Percentiles rank a stretch among this genome's conserved stretches.
phyloP scores from a whole-genome alignment of 2,329 filamentous ascomycete species.

The Camptophora hylomeconis region DNA sequence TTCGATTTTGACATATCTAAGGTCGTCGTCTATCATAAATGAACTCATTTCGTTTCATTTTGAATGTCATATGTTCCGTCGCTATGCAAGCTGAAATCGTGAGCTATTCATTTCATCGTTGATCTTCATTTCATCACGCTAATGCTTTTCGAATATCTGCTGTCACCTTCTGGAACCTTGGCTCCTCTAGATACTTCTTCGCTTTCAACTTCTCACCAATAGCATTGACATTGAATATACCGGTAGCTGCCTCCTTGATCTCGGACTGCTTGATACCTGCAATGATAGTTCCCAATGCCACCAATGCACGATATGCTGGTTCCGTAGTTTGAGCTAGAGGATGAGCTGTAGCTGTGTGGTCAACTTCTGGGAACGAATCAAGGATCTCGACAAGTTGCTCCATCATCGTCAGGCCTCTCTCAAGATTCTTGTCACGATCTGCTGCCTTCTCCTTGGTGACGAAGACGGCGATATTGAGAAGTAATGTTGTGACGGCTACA shows the following conservation, averaged over 20 bases:
- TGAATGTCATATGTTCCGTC: too few relatives aligned
- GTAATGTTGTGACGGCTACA: constrained; percentile 67
- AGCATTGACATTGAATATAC: constrained; percentile 40
- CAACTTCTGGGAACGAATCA: constrained; percentile 14
- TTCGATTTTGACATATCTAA: too few relatives aligned
- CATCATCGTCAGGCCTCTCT: constrained; percentile 40
- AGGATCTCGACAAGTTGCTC: constrained; percentile 52
- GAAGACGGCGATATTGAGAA: constrained; percentile 74
- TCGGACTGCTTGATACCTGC: constrained; percentile 41
- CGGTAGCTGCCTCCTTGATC: constrained; percentile 44
- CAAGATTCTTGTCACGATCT: constrained; percentile 26
- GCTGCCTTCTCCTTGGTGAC: constrained; percentile 37
- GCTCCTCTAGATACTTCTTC: constrained; percentile 41
- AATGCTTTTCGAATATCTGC: constrained; percentile 44
- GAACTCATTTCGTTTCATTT: too few relatives aligned
- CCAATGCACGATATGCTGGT: constrained; percentile 67
- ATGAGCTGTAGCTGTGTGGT: constrained; percentile 10
- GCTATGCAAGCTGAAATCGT: too few relatives aligned
- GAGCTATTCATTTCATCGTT: background rate
- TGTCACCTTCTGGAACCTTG: constrained; percentile 46
- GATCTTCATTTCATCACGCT: constrained; percentile 5
- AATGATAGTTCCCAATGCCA: constrained; percentile 69
- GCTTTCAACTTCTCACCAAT: constrained; percentile 30
- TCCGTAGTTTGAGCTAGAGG: constrained; percentile 60
- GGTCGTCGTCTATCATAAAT: too few relatives aligned